A percentile compares a stretch with the other conserved stretches of the same genome.
These are phyloP conservation scores for Prinsepia uniflora DNA, from an alignment of 306 rosid species.

Conservation along the genomic window DNA sequence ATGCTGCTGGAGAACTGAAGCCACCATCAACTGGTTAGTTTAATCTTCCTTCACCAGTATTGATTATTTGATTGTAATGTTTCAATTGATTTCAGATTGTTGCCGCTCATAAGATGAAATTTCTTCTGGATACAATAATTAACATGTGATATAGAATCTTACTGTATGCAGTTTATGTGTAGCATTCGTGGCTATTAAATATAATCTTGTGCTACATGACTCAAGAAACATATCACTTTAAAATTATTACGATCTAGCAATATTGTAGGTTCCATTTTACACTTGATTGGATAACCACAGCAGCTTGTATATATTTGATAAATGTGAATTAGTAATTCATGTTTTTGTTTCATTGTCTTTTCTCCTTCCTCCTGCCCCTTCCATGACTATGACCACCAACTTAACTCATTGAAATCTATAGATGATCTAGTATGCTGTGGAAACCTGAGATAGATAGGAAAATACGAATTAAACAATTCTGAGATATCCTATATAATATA, in stretches of 20 bases:
- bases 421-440: background rate
- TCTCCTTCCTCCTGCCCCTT: background rate
- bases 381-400: background rate
- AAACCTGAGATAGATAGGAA: background rate
- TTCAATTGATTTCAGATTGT: background rate
- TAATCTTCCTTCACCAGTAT: conserved; percentile 11
- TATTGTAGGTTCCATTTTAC: background rate
- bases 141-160: background rate
- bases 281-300: background rate
- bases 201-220: background rate
- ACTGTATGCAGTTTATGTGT: background rate
- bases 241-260: background rate
- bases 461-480: background rate
- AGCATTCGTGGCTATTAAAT: background rate
- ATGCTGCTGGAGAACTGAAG: conserved; percentile 98
- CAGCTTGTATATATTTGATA: background rate
- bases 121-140: background rate
- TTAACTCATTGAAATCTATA: background rate
- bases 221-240: background rate
- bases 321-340: background rate
- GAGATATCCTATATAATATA: background rate
- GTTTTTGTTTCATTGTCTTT: background rate
- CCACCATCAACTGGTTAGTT: conserved; percentile 71
- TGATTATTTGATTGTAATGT: conserved; percentile 3
- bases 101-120: background rate